phyloP scores from a whole-genome alignment of 2,329 filamentous ascomycete genomes.

The Arachnopeziza araneosa region DNA sequence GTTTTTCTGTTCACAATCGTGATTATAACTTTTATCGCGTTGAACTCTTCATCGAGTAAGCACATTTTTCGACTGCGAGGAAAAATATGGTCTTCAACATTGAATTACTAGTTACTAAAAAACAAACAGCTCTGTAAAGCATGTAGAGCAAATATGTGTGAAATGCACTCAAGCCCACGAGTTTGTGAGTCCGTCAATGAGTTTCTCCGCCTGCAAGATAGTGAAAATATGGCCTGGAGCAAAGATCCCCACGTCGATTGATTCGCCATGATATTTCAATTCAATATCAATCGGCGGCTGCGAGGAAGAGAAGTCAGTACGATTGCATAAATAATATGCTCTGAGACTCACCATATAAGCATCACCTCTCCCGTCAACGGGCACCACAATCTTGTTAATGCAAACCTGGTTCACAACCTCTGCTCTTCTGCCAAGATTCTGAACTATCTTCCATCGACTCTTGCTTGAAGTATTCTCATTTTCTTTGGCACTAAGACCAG shows the following conservation, averaged over 20 bases:
- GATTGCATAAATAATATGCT: neutral
- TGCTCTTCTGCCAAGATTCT: conserved; percentile 7
- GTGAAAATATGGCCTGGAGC: conserved; percentile 20
- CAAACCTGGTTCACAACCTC: conserved; percentile 8
- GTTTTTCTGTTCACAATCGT: too few relatives aligned
- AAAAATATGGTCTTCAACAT: too few relatives aligned
- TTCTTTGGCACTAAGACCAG: neutral
- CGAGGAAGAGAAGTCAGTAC: neutral
- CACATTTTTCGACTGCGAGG: too few relatives aligned
- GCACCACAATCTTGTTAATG: conserved; percentile 1
- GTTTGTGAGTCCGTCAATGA: conserved; percentile 16
- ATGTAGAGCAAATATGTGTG: too few relatives aligned
- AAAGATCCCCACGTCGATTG: conserved; percentile 29
- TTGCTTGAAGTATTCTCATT: neutral
- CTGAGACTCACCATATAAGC: conserved; percentile 22
- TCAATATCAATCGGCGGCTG: conserved; percentile 30
- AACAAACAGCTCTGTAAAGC: too few relatives aligned
- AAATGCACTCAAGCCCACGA: neutral
- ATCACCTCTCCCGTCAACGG: conserved; percentile 3
- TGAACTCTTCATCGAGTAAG: too few relatives aligned
- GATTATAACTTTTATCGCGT: too few relatives aligned
- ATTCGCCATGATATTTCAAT: conserved; percentile 19
- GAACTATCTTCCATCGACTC: conserved; percentile 8
- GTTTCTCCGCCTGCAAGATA: conserved; percentile 16
- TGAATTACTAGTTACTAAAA: neutral